Evolutionary conservation across 2,329 filamentous ascomycete species (phyloP), one percentile per base, ranked within the genome.

Genomic region (Diaporthe caulivora): DNA sequence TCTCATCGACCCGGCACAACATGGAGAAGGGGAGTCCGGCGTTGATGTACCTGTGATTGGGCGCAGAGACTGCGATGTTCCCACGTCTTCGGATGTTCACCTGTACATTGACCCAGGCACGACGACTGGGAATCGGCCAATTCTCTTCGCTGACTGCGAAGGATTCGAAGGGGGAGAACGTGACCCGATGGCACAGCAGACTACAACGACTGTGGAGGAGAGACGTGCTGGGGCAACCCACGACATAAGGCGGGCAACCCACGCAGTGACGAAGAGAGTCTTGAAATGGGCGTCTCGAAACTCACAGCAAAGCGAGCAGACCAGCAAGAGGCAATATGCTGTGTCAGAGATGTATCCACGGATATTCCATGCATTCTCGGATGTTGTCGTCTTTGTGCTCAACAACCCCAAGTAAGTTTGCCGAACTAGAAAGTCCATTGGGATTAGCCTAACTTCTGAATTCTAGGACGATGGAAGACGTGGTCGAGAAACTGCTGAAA

Each of bases 321-420:
- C 62, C 18, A 29, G 49, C 18, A 67, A 67, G 40, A 37, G 81
- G 58, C 79, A 82, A 65, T 84, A 77, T 74, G 78, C 79, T 29
- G 82, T 85, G 9, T 77, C 77, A 7, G 74, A 82, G 21, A 74
- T 85, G 3, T 85, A 84, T 72, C 83, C 83, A 18, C 76, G 83
- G 18, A 76, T 84, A 2, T 78, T 85, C 1, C 84, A 83, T 71
- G 82, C 83, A 1, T 85, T 84, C 65, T 83, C 82, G 0, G 82
- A 85, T 76, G 80, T 83, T 10, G 79, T 85, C 24, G 82, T 83
- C 0, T 84, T 84, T 75, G 83, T 84, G 11, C 77, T 83, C 37
- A 78, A 77, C 10, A 83, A 84, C 71, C 75, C 79, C 40, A 55
- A 53, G 65, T 55, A 24, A 21, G 24, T 10, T 26, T 40, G 6